Conservation (phyloP, 371 early-diverging fungal species). For the Mucor lusitanicus region DNA sequence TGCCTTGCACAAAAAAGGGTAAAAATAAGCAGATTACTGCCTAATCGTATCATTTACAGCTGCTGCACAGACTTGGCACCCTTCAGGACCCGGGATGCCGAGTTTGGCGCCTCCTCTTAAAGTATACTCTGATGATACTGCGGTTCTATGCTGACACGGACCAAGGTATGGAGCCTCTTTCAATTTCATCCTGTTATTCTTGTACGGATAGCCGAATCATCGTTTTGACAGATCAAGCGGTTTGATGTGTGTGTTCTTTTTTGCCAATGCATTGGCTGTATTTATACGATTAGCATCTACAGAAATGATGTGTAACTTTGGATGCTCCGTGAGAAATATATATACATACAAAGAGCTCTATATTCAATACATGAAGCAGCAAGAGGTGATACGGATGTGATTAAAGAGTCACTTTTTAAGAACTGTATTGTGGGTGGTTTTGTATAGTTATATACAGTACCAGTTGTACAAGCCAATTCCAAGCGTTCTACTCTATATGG, state of each 20-base stretch:
- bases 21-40: neutral
- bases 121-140: neutral
- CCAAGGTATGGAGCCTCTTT: neutral
- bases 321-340: slow-evolving; percentile 1
- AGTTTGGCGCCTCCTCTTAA: neutral
- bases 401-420: neutral
- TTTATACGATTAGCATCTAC: neutral
- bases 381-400: neutral
- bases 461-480: neutral
- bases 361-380: neutral
- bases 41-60: neutral
- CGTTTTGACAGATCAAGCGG: neutral
- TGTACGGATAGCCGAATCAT: neutral
- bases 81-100: neutral
- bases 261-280: neutral
- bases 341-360: neutral
- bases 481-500: neutral
- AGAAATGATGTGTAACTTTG: neutral
- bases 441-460: neutral
- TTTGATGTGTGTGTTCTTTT: neutral
- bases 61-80: neutral
- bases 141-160: too few species aligned
- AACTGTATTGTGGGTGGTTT: neutral
- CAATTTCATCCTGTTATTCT: neutral
- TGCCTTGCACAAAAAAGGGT: neutral